Percentiles rank a stretch among this genome's conserved stretches.
Conservation (phyloP, 345 rosid genomes). For the Hevea brasiliensis region DNA sequence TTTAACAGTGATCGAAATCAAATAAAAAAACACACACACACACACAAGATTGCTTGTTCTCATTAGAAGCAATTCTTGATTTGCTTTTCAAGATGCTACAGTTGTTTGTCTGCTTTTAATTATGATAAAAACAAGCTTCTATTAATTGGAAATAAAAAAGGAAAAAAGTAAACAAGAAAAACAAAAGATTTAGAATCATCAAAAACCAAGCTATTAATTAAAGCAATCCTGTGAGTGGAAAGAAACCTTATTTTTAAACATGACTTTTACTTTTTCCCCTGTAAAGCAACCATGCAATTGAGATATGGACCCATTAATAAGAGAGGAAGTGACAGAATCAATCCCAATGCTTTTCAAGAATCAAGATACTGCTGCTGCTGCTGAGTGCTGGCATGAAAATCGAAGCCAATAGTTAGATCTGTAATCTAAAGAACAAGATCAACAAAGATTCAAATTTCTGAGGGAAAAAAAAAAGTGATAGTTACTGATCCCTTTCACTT, state of each 20-base stretch:
- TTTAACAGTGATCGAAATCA: no score
- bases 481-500: slow-evolving; percentile 14
- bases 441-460: slow-evolving; percentile 11
- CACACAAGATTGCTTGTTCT: no score
- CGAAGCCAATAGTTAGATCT: slow-evolving; percentile 6
- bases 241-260: background rate
- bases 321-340: background rate
- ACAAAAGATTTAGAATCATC: no score
- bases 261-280: slow-evolving; percentile 4
- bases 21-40: no score
- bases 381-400: slow-evolving; percentile 4
- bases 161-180: no score
- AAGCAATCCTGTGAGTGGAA: background rate
- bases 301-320: slow-evolving; percentile 4
- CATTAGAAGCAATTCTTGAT: no score
- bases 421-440: slow-evolving; percentile 10
- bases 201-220: no score
- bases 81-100: no score
- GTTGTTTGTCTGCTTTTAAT: no score
- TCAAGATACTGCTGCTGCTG: background rate
- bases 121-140: no score
- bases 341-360: slow-evolving; percentile 13
- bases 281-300: slow-evolving; percentile 1
- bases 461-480: background rate
- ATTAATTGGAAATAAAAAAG: no score